Evolutionary conservation across 768 basidiomycete genomes (phyloP), one percentile per base, ranked within the genome.

Genomic region (Agaricus sinodeliciosus): DNA sequence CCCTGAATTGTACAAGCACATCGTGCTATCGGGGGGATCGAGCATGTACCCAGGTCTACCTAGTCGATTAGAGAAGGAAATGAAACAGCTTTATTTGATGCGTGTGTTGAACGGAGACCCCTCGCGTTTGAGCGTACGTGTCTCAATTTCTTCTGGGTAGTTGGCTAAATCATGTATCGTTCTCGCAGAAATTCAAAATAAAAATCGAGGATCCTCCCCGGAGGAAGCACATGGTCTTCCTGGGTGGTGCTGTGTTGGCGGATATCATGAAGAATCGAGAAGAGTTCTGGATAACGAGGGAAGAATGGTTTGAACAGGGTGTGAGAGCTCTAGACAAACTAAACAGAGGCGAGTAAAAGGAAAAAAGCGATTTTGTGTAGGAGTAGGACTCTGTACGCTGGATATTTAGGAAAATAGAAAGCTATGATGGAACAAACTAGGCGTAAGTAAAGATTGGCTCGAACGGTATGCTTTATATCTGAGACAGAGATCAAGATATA

Each of bases 21-120:
- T 98, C 59, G 95, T 99, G 11, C 84, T 99, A 25, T 96, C 93
- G 3, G 96, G 96, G 48, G 96, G 96, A 6, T 95, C 93, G 2
- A 94, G 90, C 68, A 98, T 98, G 95, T 98, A 98, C 66, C 95
- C 96, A 27, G 96, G 96, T 25, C 81, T 99, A 51, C 96, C 96
- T 9, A 92, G 89, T 65, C 84, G 96, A 43, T 77, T 99, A 41
- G 96, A 98, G 72, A 98, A 98, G 75, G 95, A 99, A 75, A 93
- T 98, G 89, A 98, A 98, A 70, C 96, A 98, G 68, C 76, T 98
- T n/a, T 93, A 97, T 68, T 79, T 99, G 55, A 89, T 90, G 1
- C 78, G 84, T n/a, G 90, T 98, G 15, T 76, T 98, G 42, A 77
- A 80, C 42, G 85, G 90, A 15, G 87, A 98, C 64, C 85, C 91